Evolutionary conservation across 108 stramenopile genomes (phyloP).

Genomic region (Nannochloropsis oceanica): DNA sequence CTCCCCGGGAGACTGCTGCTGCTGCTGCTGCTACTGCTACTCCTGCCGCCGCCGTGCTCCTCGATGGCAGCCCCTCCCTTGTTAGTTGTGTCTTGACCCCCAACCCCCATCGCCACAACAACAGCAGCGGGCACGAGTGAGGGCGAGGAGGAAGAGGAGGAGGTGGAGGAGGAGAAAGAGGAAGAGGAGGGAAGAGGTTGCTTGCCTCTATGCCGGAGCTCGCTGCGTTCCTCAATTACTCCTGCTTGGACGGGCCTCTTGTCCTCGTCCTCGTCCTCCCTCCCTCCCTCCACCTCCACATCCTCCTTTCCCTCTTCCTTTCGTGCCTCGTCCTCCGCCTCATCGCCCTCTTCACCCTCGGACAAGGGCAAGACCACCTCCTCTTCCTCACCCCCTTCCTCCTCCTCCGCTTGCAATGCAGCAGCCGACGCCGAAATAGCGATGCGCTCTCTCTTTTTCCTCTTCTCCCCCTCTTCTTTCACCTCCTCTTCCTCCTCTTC

Average conservation of each 20-base stretch:
- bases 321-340: not conserved
- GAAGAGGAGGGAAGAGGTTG: not conserved
- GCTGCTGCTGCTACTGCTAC: not conserved
- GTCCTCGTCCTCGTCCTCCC: not conserved
- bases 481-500: not conserved
- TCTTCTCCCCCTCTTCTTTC: not conserved
- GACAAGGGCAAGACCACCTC: not conserved
- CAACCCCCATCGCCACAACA: not conserved
- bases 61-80: not conserved
- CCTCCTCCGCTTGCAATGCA: not conserved
- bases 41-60: not conserved
- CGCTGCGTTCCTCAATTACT: not conserved
- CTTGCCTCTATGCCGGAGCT: not conserved
- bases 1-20: not conserved
- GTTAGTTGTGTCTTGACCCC: not conserved
- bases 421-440: not conserved
- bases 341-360: not conserved
- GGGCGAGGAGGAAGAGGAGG: too few relatives aligned
- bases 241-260: not conserved
- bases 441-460: not conserved
- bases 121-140: too few relatives aligned
- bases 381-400: not conserved
- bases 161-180: too few relatives aligned
- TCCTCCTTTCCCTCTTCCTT: not conserved
- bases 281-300: not conserved